phyloP scores from a whole-genome alignment of 768 basidiomycete genomes.

The Mycena crocata region DNA sequence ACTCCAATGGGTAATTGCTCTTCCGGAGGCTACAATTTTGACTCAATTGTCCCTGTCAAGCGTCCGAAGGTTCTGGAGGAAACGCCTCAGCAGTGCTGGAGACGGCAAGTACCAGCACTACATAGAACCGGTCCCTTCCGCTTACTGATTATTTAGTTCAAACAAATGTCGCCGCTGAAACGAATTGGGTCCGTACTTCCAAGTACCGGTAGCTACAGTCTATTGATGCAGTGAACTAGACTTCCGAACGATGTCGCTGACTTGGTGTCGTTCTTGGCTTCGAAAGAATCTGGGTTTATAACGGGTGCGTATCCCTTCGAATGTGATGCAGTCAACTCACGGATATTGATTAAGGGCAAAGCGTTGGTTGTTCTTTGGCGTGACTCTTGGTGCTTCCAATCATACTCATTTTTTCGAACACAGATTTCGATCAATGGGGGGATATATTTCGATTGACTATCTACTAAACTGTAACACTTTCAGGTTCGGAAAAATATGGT shows the following conservation, averaged over 20 bases:
- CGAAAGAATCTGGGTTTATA: constrained; percentile 41
- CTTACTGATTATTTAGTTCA: too few species aligned
- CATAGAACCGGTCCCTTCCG: too few species aligned
- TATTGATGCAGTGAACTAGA: not conserved
- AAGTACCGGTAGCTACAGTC: not conserved
- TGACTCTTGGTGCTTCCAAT: too few species aligned
- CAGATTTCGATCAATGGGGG: constrained; percentile 28
- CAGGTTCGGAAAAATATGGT: too few species aligned
- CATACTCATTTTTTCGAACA: not conserved
- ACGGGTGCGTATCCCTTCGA: constrained; percentile 32
- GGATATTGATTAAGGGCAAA: constrained; percentile 11
- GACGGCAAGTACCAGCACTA: not conserved
- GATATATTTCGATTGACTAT: constrained; percentile 20
- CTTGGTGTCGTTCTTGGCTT: constrained; percentile 45
- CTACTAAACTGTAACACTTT: too few species aligned
- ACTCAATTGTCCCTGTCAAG: not conserved
- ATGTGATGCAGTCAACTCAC: not conserved
- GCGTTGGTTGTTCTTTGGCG: not conserved
- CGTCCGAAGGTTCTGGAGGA: not conserved
- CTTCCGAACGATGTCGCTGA: constrained; percentile 36
- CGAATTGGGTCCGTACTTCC: not conserved
- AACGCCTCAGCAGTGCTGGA: too few species aligned
- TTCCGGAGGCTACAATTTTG: not conserved
- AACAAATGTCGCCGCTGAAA: not conserved
- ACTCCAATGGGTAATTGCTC: constrained; percentile 13